Conservation (phyloP, 257 asterid species). For the Solanum neorickii region DNA sequence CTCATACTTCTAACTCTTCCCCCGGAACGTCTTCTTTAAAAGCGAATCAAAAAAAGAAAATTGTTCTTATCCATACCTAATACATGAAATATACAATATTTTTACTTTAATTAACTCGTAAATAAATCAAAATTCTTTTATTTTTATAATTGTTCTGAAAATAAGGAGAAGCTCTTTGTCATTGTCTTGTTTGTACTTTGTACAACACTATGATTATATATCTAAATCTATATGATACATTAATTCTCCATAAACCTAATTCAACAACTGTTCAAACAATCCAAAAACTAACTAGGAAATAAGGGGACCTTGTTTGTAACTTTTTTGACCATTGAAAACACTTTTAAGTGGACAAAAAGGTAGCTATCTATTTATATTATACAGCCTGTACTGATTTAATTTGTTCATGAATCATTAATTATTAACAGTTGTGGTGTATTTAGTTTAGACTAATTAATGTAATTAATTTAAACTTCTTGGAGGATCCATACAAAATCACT, state of each 20-base stretch:
- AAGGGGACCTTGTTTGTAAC: not conserved
- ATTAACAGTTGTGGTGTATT: not conserved
- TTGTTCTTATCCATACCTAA: too few species aligned
- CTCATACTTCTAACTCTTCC: too few species aligned
- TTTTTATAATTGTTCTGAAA: not conserved
- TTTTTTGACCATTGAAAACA: not conserved
- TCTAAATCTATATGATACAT: not conserved
- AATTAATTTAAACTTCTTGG: not conserved
- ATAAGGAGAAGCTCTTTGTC: not conserved
- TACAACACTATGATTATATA: not conserved
- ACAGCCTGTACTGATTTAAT: not conserved
- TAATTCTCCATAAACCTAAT: not conserved
- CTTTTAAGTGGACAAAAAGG: not conserved
- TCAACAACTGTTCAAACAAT: not conserved
- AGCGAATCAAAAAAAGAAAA: too few species aligned
- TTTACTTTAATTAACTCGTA: too few species aligned
- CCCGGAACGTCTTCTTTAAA: too few species aligned
- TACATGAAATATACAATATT: too few species aligned
- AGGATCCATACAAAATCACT: not conserved
- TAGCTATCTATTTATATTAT: not conserved
- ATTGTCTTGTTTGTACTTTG: not conserved
- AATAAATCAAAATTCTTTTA: not conserved
- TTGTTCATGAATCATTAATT: not conserved
- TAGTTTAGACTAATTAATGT: not conserved
- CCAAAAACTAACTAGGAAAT: not conserved